Evolutionary conservation across 129 eudicot genomes (phyloP).

Genomic region (Flaveria brownii): DNA sequence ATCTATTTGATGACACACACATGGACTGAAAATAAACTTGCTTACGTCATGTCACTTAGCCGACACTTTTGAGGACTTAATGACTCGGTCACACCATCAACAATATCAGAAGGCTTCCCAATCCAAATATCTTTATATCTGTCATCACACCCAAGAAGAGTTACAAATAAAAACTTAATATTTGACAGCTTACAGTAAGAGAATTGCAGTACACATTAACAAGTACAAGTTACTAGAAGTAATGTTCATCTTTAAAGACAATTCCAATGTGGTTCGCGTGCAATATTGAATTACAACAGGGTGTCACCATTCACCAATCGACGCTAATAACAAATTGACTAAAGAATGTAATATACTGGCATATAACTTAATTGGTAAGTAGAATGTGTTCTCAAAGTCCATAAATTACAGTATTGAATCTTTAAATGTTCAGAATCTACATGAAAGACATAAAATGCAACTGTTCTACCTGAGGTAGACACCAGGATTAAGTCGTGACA

Average conservation of each 20-base stretch:
- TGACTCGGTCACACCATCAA: constrained; percentile 44
- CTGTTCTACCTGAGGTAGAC: constrained; percentile 58
- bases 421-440: constrained; percentile 15
- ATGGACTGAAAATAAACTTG: constrained; percentile 11
- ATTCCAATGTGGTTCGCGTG: background rate
- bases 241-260: background rate
- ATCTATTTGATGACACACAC: background rate
- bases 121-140: constrained; percentile 69
- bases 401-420: background rate
- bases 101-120: constrained; percentile 63
- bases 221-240: background rate
- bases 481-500: constrained; percentile 33
- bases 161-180: background rate
- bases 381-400: background rate
- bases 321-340: background rate
- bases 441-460: constrained; percentile 13
- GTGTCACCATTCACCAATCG: background rate
- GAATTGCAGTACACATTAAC: background rate
- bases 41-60: constrained; percentile 69
- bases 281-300: background rate
- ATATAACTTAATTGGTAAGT: constrained; percentile 11
- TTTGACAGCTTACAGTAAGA: background rate
- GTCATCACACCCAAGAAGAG: constrained; percentile 25
- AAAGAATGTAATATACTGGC: constrained; percentile 4
- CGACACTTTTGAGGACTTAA: constrained; percentile 70